Base-by-base conservation (phyloP, 2,329 filamentous ascomycete genomes). In the Arthrobotrys entomopaga region DNA sequence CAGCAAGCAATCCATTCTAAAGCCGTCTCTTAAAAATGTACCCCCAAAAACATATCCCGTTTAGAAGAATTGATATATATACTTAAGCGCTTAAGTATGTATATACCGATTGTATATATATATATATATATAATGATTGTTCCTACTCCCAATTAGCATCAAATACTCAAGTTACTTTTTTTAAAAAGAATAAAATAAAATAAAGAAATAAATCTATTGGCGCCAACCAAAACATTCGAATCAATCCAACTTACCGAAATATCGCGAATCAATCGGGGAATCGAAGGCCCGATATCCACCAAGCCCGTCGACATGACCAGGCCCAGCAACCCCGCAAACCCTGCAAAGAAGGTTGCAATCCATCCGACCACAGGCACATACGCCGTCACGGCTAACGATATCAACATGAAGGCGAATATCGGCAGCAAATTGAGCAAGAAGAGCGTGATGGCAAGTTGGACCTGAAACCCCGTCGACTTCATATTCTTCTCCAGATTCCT, bases 391-490 rank as follows among this genome's bases (percentile, higher is more conserved):
- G 70, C 70, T 7, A 74, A 50, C 11, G 70, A 74, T 38, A 74
- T 74, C 4, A 74, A 46, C 52, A 38, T 52, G 38, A 74, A 74
- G 2, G 70, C 70, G 8, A 74, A 8, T 7, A 63, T 66, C 11
- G 70, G 70, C 10, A 74, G 10, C 63, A 74, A 59, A 24, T 74
- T 74, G 10, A 74, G 63, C 16, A 74, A 52, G 22, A 74, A 74
- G 20, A 74, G 40, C 13, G 67, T 63, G 3, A 67, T 57, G 1
- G 63, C 70, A 0, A 74, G 26, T 34, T 74, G 70, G 29, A 49
- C 57, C 20, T 66, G 63, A 34, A 74, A 74, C 38, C 60, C 20
- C 24, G 43, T 64, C 15, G 63, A 67, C 24, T 74, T 74, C 52
- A 74, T 43, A 20, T 67, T 67, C 29, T 58, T 46, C 40, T 58